Conservation (phyloP, 805 yeast genomes). For the Lipomyces starkeyi region DNA sequence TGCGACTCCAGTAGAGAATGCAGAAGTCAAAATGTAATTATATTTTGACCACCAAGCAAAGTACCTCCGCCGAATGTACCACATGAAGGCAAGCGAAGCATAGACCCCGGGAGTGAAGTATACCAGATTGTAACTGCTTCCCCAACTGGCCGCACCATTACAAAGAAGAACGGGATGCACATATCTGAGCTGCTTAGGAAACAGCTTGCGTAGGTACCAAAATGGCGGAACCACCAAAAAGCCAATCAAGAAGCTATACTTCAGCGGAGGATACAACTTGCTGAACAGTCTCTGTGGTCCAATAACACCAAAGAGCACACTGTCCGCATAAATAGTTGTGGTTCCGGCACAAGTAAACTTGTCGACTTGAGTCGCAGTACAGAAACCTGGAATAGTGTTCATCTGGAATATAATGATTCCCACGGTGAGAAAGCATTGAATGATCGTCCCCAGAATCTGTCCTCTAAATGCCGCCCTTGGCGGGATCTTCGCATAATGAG, state of each 20-base stretch:
- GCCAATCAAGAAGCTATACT: slow-evolving; percentile 70
- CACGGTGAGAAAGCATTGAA: slow-evolving; percentile 61
- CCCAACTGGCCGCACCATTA: slow-evolving; percentile 18
- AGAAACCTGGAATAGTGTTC: slow-evolving; percentile 33
- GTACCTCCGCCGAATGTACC: slow-evolving; percentile 59
- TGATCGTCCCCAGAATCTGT: slow-evolving; percentile 57
- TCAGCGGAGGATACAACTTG: slow-evolving; percentile 63
- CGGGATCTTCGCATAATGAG: slow-evolving; percentile 60
- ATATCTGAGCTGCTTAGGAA: slow-evolving; percentile 20
- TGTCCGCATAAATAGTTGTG: slow-evolving; percentile 58
- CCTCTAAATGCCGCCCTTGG: slow-evolving; percentile 58
- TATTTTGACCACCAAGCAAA: slow-evolving; percentile 77
- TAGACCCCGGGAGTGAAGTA: slow-evolving; percentile 19
- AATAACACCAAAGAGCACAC: slow-evolving; percentile 67
- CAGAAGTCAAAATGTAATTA: slow-evolving; percentile 68
- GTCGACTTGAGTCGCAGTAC: slow-evolving; percentile 32
- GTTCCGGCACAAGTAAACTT: slow-evolving; percentile 46
- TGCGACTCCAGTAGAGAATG: slow-evolving; percentile 71
- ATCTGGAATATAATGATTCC: slow-evolving; percentile 55
- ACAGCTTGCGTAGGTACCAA: slow-evolving; percentile 33
- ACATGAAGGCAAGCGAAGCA: slow-evolving; percentile 52
- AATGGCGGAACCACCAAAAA: slow-evolving; percentile 39
- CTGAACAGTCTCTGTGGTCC: slow-evolving; percentile 67
- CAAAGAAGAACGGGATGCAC: slow-evolving; percentile 22
- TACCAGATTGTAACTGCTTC: slow-evolving; percentile 15